phyloP scores from a whole-genome alignment of 306 rosid genomes.

The Sicyos baderoa region DNA sequence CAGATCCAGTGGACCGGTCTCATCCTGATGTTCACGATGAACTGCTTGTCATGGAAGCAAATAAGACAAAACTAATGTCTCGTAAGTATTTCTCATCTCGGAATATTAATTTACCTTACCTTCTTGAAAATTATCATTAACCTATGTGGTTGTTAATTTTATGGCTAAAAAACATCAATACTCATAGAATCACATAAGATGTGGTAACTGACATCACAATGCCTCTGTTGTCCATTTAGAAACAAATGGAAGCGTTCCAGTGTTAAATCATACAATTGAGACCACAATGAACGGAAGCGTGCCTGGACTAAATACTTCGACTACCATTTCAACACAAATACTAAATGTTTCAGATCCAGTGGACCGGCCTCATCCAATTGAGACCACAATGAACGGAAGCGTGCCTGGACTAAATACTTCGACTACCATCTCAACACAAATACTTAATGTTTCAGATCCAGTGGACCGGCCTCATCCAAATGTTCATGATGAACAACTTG shows the following conservation, averaged over 20 bases:
- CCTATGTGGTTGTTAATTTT: conserved; percentile 15
- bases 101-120: neutral
- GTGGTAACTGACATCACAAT: conserved; percentile 11
- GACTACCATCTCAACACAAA: conserved; percentile 16
- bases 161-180: conserved; percentile 13
- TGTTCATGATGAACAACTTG: conserved; percentile 66
- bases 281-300: conserved; percentile 30
- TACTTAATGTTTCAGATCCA: conserved; percentile 37
- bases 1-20: conserved; percentile 77
- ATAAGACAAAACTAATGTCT: conserved; percentile 29
- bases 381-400: conserved; percentile 30
- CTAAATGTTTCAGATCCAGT: conserved; percentile 24
- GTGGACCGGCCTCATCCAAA: conserved; percentile 90
- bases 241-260: conserved; percentile 31
- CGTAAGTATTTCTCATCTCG: conserved; percentile 39
- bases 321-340: conserved; percentile 16
- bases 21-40: conserved; percentile 89
- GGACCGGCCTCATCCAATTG: conserved; percentile 33
- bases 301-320: conserved; percentile 22
- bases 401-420: conserved; percentile 24
- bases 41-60: conserved; percentile 52
- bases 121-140: conserved; percentile 2
- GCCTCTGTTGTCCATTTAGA: conserved; percentile 40
- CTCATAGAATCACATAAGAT: conserved; percentile 5
- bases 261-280: conserved; percentile 34